Base-by-base conservation (phyloP, 2,329 filamentous ascomycete species). In the Trichoderma sp. region DNA sequence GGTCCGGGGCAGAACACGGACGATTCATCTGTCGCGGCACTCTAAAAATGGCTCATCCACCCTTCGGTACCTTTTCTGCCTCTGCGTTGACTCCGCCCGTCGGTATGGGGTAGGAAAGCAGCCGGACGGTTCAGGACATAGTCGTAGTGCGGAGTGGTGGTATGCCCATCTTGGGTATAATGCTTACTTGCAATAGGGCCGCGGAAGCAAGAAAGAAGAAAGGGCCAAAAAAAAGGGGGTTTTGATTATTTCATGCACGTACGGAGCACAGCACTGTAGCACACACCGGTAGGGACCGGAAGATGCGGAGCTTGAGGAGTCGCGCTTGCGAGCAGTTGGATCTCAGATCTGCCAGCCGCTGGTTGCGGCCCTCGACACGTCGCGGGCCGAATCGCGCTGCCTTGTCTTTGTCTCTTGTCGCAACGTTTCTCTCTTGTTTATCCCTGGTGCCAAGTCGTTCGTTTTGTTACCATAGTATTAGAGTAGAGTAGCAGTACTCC, bases 371-470 rank as follows among this genome's bases (percentile, higher is more conserved):
- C 39, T 57, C 32, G 59, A 58, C 66, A 68, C 59, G 66, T 58
- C 50, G 37, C 66, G 59, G 66, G 39, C 66, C 66, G 66, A 61
- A 54, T 67, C 65, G 65, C 64, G 45, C 27, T 61, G 59, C 45
- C 45, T 22, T 39, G 32, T 39, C 48, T 52, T 22, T 53, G n/a
- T 19, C 32, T 32, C n/a, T n/a, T 54, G 27, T 22, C 35, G 19
- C 22, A 34, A 34, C 50, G 19, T 1, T 25, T 37, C 19, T 52
- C 3, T 52, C 1, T 7, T 10, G n/a, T 34, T 19, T 10, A 15
- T 27, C 17, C 35, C 56, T 59, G 6, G 9, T 22, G 4, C 12
- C 10, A 7, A 22, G 12, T 15, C 5, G 17, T 34, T 8, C 17
- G 2, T 8, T 22, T 37, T 6, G 12, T 10, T 10, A 54, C 8